Percentiles rank a stretch among this genome's conserved stretches.
Conservation (phyloP, 768 basidiomycete genomes). For the Boletus insuetus region DNA sequence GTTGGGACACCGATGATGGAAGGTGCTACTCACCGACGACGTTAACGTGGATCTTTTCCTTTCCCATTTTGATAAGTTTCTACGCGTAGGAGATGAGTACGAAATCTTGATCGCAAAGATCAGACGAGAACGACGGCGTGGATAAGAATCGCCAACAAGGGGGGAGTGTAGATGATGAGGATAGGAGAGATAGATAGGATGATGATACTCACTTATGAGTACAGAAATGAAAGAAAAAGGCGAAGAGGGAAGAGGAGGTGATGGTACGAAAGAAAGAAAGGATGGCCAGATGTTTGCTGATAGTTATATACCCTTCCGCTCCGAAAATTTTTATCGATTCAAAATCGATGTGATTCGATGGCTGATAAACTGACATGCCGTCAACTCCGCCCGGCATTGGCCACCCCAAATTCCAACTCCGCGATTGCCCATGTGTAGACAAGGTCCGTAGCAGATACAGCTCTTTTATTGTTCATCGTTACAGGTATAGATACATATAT, state of each 20-base stretch:
- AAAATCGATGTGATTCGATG: slow-evolving; percentile 56
- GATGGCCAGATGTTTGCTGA: slow-evolving; percentile 44
- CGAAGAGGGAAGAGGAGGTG: slow-evolving; percentile 31
- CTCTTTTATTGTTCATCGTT: not conserved
- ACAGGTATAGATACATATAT: slow-evolving; percentile 12
- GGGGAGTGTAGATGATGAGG: slow-evolving; percentile 25
- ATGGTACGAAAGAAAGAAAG: slow-evolving; percentile 37
- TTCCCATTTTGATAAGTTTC: slow-evolving; percentile 83
- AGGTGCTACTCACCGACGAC: slow-evolving; percentile 75
- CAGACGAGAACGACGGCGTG: slow-evolving; percentile 9
- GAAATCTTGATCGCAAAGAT: slow-evolving; percentile 23
- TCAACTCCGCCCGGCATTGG: slow-evolving; percentile 42
- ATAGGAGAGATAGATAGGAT: not conserved
- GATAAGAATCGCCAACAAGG: slow-evolving; percentile 13
- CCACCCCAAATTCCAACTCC: slow-evolving; percentile 15
- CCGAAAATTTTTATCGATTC: slow-evolving; percentile 64
- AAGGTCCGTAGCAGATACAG: not conserved
- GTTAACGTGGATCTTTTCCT: slow-evolving; percentile 96
- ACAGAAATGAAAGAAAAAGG: slow-evolving; percentile 38
- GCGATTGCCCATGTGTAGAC: not conserved
- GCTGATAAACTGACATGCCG: slow-evolving; percentile 47
- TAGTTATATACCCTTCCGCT: slow-evolving; percentile 59
- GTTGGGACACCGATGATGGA: slow-evolving; percentile 7
- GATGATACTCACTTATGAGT: slow-evolving; percentile 41
- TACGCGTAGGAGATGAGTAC: slow-evolving; percentile 24